phyloP scores from a whole-genome alignment of 2,329 filamentous ascomycete species.

The Teratosphaeria zuluensis region DNA sequence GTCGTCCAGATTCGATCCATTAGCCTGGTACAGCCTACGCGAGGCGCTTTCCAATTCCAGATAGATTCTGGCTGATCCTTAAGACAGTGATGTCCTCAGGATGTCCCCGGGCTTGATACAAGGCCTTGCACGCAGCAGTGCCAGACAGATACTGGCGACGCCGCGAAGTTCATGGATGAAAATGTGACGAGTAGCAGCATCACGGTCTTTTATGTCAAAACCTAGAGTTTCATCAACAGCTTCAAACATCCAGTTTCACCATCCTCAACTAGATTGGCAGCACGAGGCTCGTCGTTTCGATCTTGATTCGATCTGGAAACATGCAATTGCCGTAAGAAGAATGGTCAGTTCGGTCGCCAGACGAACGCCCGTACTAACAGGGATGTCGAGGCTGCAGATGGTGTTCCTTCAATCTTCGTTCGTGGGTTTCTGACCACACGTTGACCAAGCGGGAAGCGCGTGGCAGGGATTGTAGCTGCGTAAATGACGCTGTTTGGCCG shows the following conservation, averaged over 20 bases:
- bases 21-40: not conserved
- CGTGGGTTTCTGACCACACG: not conserved
- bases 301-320: not conserved
- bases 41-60: not conserved
- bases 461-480: not conserved
- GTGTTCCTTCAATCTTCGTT: not conserved
- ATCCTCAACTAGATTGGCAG: not conserved
- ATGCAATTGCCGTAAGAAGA: not conserved
- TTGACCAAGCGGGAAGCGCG: not conserved
- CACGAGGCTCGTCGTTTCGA: not conserved
- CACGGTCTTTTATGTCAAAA: not conserved
- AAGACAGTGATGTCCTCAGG: not conserved
- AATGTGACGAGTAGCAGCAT: not conserved
- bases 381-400: not conserved
- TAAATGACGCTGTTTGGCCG: not conserved
- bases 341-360: not conserved
- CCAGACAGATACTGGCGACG: not conserved
- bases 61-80: not conserved
- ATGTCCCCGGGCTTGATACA: not conserved
- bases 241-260: not conserved
- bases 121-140: not conserved
- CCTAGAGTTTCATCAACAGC: not conserved
- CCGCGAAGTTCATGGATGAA: not conserved
- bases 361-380: not conserved
- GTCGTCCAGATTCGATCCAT: not conserved